Conservation (phyloP, 305 asterid species). For the Solanum hybrid region DNA sequence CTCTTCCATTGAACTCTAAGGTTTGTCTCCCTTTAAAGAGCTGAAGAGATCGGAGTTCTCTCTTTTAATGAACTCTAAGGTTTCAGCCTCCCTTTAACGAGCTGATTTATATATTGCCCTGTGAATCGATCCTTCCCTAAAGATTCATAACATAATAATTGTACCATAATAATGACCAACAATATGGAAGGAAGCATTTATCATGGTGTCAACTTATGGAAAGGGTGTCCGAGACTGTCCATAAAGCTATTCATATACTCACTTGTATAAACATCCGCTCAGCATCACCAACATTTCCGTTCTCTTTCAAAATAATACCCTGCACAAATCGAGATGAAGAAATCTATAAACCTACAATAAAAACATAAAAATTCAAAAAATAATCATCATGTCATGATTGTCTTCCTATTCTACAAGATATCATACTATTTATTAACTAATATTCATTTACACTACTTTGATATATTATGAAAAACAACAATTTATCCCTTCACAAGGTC, state of each 20-base stretch:
- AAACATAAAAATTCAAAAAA: background rate
- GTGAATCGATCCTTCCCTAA: no score
- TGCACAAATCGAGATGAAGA: slow-evolving; percentile 22
- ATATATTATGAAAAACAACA: background rate
- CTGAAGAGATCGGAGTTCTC: no score
- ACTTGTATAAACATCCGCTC: slow-evolving; percentile 97
- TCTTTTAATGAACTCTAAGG: no score
- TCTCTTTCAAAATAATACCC: slow-evolving; percentile 83
- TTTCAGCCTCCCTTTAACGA: no score
- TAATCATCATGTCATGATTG: background rate
- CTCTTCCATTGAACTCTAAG: no score
- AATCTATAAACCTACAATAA: background rate
- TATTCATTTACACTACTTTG: background rate
- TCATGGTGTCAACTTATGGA: background rate
- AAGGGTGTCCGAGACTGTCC: background rate
- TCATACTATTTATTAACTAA: background rate
- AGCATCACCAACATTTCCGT: slow-evolving; percentile 73
- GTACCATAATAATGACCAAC: background rate
- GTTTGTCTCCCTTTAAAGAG: no score
- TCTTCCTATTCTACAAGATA: background rate
- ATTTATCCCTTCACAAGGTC: background rate
- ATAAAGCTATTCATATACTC: slow-evolving; percentile 1
- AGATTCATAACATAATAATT: background rate
- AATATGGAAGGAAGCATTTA: background rate
- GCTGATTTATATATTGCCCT: no score